Evolutionary conservation across 768 basidiomycete genomes (phyloP), one percentile per base, ranked within the genome.

Genomic region (Trametes sanguinea): DNA sequence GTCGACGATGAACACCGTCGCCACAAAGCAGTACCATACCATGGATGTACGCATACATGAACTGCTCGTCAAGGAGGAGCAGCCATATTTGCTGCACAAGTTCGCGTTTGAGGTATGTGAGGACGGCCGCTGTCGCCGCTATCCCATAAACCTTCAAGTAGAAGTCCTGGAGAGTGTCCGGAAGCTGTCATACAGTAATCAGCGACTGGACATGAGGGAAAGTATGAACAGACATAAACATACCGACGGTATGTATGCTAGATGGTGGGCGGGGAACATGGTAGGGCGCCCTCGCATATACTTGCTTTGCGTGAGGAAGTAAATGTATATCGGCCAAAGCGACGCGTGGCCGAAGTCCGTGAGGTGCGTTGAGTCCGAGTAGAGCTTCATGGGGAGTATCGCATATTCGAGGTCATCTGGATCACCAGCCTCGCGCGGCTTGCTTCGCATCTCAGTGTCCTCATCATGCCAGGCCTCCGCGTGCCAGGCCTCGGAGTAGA

Each of bases 161-260:
- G 43, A 65, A 60, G 47, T 77, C 76, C 30, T 75, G 70, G 22
- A 78, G 61, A 0, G 51, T 32, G 47, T 76, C 76, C 0, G 74
- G 74, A 4, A 80, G 63, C 75, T 45, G 44, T n/a, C n/a, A n/a
- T 56, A 7, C 8, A 17, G 2, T 29, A 1, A 29, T 27, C 22
- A 46, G 32, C 35, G 29, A 17, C 17, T 37, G 32, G 39, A 10
- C 8, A 27, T 2, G n/a, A n/a, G n/a, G n/a, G n/a, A n/a, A n/a
- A n/a, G n/a, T 44, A 16, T 4, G 1, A 33, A 17, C 8, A 22
- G 16, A 22, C 16, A 22, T 22, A 40, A 10, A 35, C 33, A 32
- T 57, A 80, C 78, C 27, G 70, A 68, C 1, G 80, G 81, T 16
- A 82, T 72, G 65, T 81, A 82, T 13, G 77, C 80, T 0, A 80